Percentiles rank a stretch among this genome's conserved stretches.
Evolutionary conservation across 2,329 filamentous ascomycete species (phyloP).

Genomic region (Podosphaera fusca): DNA sequence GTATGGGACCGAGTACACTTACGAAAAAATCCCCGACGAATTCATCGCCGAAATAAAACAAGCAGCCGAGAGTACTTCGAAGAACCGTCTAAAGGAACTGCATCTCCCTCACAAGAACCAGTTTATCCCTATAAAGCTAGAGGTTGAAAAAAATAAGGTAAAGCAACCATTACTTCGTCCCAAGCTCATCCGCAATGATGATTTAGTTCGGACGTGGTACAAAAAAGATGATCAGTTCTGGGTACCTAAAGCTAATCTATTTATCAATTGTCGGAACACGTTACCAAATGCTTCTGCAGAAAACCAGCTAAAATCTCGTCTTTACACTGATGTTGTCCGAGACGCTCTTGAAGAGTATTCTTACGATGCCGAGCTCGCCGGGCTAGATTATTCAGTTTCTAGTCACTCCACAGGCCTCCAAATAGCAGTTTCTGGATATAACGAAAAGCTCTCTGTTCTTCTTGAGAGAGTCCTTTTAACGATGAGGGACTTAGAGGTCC

Average conservation of each 20-base stretch:
- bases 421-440: conserved; percentile 70
- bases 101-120: conserved; percentile 85
- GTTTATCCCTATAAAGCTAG: conserved; percentile 80
- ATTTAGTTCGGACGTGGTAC: conserved; percentile 66
- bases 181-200: conserved; percentile 65
- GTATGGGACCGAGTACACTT: conserved; percentile 89
- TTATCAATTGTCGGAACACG: conserved; percentile 59
- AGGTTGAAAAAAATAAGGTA: conserved; percentile 89
- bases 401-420: conserved; percentile 52
- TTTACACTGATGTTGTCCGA: conserved; percentile 69
- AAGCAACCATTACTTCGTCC: conserved; percentile 50
- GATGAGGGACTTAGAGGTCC: conserved; percentile 65
- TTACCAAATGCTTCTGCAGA: conserved; percentile 58
- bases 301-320: conserved; percentile 50
- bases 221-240: conserved; percentile 98
- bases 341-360: conserved; percentile 84
- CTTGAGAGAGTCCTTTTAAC: conserved; percentile 71
- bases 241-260: conserved; percentile 82
- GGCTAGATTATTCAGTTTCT: conserved; percentile 59
- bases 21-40: conserved; percentile 54
- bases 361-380: conserved; percentile 86
- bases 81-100: conserved; percentile 42
- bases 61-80: conserved; percentile 33
- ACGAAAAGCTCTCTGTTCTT: conserved; percentile 81
- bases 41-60: conserved; percentile 48